phyloP scores from a whole-genome alignment of 306 rosid genomes.

The Cucurbita ficifolia region DNA sequence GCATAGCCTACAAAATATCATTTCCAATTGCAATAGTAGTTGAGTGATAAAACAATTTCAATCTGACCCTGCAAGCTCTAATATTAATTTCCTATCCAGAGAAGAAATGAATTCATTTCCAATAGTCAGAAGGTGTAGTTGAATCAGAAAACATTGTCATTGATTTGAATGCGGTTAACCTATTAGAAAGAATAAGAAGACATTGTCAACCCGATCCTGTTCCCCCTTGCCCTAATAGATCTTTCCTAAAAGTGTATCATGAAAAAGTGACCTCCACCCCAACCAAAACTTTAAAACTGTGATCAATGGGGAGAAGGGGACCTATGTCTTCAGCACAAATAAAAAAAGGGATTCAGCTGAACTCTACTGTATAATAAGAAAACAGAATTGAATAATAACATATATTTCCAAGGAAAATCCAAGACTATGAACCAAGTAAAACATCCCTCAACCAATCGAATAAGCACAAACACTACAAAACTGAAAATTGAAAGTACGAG shows the following conservation, averaged over 20 bases:
- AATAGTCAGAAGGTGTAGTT: background rate
- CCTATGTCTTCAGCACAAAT: background rate
- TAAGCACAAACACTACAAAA: background rate
- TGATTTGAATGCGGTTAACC: background rate
- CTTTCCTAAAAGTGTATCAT: background rate
- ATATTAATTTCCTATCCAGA: background rate
- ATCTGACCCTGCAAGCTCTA: background rate
- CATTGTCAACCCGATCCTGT: background rate
- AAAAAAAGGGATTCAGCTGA: background rate
- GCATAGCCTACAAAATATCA: background rate
- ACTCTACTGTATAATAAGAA: background rate
- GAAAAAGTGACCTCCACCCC: background rate
- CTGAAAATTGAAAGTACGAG: background rate
- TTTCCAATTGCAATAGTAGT: background rate
- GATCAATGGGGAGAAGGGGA: background rate
- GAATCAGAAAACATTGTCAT: background rate
- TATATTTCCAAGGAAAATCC: background rate
- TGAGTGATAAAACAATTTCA: background rate
- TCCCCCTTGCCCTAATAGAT: background rate
- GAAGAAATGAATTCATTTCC: background rate
- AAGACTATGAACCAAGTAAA: background rate
- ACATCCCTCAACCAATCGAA: background rate
- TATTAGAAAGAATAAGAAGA: background rate
- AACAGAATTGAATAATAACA: background rate
- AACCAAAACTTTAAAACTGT: background rate